A percentile compares a stretch with the other conserved stretches of the same genome.
Evolutionary conservation across 2,329 filamentous ascomycete species (phyloP).

Genomic region (Trichoderma brevicompactum): DNA sequence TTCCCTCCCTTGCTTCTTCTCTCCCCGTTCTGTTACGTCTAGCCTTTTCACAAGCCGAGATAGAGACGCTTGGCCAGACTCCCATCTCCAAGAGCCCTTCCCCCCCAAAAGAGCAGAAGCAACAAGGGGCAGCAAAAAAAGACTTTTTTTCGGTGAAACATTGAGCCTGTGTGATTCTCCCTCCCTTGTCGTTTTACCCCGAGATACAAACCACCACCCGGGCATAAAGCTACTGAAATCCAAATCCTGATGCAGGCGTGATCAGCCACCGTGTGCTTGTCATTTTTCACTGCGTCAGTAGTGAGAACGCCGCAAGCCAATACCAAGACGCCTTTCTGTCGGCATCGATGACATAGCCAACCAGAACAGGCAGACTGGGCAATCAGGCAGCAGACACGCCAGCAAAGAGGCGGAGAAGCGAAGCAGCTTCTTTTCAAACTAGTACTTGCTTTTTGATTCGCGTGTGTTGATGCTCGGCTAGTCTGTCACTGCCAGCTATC

Average conservation of each 20-base stretch:
- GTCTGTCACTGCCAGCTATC: not conserved
- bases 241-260: not conserved
- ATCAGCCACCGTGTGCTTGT: constrained; percentile 1
- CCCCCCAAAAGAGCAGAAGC: not conserved
- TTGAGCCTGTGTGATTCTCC: not conserved
- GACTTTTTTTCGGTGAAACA: constrained; percentile 5
- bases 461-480: constrained; percentile 7
- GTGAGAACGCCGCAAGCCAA: not conserved
- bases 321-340: not conserved
- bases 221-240: not conserved
- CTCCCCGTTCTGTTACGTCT: not conserved
- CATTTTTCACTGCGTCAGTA: not conserved
- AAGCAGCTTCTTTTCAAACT: constrained; percentile 9
- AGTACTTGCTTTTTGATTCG: not conserved
- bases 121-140: not conserved
- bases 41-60: not conserved
- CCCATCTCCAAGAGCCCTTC: not conserved
- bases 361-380: constrained; percentile 1
- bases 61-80: not conserved
- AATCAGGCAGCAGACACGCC: constrained; percentile 21
- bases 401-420: constrained; percentile 16
- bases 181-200: not conserved
- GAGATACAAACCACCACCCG: not conserved
- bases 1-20: not conserved
- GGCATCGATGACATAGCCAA: constrained; percentile 12